A percentile compares a stretch with the other conserved stretches of the same genome.
Conservation (phyloP, 768 basidiomycete species). For the Xerocomus spinulosus region DNA sequence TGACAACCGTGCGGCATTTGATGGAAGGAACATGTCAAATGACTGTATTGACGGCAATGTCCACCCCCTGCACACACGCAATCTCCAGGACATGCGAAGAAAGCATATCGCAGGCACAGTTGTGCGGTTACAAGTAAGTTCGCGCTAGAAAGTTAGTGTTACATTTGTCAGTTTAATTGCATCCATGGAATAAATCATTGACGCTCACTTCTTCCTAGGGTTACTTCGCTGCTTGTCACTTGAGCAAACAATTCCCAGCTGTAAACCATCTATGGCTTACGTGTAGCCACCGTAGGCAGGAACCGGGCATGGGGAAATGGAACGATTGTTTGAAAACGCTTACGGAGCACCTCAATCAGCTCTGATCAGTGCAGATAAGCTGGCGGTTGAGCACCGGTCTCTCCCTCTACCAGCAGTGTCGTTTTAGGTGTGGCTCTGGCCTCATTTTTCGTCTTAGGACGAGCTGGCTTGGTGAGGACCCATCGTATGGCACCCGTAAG, state of each 20-base stretch:
- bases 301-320: neutral
- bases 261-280: neutral
- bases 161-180: constrained; percentile 8
- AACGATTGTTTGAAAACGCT: neutral
- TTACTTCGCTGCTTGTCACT: neutral
- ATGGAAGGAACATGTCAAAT: constrained; percentile 1
- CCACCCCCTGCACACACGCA: neutral
- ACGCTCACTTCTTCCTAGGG: neutral
- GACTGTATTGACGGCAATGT: neutral
- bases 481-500: neutral
- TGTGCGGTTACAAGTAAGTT: neutral
- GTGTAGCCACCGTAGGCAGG: neutral
- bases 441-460: neutral
- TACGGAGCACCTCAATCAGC: constrained; percentile 1
- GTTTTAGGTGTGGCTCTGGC: neutral
- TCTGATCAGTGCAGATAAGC: neutral
- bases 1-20: neutral
- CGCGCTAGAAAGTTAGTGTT: neutral
- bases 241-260: neutral
- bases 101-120: neutral
- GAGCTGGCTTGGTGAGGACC: constrained; percentile 10
- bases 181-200: constrained; percentile 1
- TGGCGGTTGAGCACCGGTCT: too few relatives aligned
- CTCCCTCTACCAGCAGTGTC: neutral
- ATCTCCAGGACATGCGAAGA: neutral